Evolutionary conservation across 495 filamentous ascomycete species (phyloP), one percentile per base, ranked within the genome.

Genomic region (Aspergillus cristatus): DNA sequence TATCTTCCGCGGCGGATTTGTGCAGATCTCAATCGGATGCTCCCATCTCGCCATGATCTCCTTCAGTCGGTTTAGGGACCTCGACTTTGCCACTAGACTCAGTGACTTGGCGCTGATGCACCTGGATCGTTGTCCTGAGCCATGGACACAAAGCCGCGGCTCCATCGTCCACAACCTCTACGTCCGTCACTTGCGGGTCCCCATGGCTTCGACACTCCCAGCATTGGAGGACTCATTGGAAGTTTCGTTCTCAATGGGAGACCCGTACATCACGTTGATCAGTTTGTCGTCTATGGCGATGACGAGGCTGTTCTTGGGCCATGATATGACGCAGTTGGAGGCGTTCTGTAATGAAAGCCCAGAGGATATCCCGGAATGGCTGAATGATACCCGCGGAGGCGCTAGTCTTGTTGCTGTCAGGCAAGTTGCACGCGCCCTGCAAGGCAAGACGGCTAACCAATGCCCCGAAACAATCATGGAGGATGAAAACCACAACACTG

Each of bases 281-380:
- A 82, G 82, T 49, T 71, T 86, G 37, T 87, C 81, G 0, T 67
- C 85, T 15, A 74, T 79, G 43, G 78, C 82, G 1, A 74, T 79
- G 47, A 75, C 80, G 20, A 79, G 74, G 35, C 71, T 93, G 16
- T 87, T 75, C 43, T 70, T 77, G 14, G 82, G 82, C 18, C 80
- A 89, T 46, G 81, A 94, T 39, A 71, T 85, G 50, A 63, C 68
- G 11, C 84, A 91, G 17, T 50, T 91, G 1, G 86, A 94, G 52
- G 60, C 71, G 0, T 87, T 81, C 51, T 81, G 82, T 50, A 67
- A 75, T 17, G 82, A 82, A 41, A 73, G 75, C 14, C 79, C 82
- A 6, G 81, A 88, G 40, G 88, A 93, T 37, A 74, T 88, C 34
- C 76, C 73, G 1, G 72, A 75, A 28, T 94, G 84, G 85, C 53